phyloP scores from a whole-genome alignment of 2,329 filamentous ascomycete genomes.

The Chaetomium strumarium region DNA sequence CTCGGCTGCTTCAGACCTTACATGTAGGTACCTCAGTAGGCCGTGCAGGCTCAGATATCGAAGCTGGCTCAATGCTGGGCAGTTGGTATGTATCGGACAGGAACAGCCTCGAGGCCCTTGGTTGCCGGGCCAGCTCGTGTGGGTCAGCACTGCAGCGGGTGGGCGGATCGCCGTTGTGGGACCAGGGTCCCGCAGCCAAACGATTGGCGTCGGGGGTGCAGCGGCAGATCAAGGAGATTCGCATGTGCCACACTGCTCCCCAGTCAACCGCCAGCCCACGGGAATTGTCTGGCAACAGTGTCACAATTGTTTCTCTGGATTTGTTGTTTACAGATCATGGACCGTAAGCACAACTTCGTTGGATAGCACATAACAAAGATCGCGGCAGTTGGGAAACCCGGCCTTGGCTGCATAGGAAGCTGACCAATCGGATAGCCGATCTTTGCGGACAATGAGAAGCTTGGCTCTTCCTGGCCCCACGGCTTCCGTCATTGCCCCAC shows the following conservation, averaged over 20 bases:
- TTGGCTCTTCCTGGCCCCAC: slow-evolving; percentile 5
- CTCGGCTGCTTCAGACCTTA: too few species aligned
- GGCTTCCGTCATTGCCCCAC: slow-evolving; percentile 22
- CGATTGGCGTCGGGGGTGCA: slow-evolving; percentile 7
- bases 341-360: background rate
- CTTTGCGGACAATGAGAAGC: background rate
- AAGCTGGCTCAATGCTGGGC: too few species aligned
- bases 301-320: background rate
- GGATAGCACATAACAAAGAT: background rate
- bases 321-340: background rate
- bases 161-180: background rate
- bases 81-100: slow-evolving; percentile 14
- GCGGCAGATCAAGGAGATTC: slow-evolving; percentile 6
- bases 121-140: slow-evolving; percentile 10
- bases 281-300: background rate
- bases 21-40: too few species aligned
- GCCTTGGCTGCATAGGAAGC: background rate
- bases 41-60: too few species aligned
- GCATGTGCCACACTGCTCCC: slow-evolving; percentile 13
- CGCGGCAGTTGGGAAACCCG: background rate
- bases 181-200: background rate
- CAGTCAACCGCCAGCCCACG: slow-evolving; percentile 9
- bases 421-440: background rate
- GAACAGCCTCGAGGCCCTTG: background rate
- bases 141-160: background rate